Evolutionary conservation across 2,329 filamentous ascomycete species (phyloP).

Genomic region (Fusarium cicatricum): DNA sequence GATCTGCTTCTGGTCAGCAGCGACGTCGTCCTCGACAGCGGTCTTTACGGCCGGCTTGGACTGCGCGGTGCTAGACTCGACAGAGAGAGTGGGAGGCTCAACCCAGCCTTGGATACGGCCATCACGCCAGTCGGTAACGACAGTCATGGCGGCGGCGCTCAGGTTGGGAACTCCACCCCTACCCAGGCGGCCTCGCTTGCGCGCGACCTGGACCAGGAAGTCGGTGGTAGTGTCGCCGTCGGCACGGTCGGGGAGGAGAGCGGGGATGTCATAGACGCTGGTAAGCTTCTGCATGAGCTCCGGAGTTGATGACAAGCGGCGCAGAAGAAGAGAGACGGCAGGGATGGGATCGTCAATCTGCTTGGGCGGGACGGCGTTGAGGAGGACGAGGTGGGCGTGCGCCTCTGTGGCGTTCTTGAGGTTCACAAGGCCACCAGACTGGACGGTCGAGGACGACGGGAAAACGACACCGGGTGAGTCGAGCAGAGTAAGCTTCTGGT

Average conservation of each 20-base stretch:
- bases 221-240: conserved; percentile 84
- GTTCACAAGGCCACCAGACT: conserved; percentile 53
- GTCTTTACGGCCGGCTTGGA: conserved; percentile 49
- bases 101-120: conserved; percentile 94
- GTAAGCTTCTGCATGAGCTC: conserved; percentile 82
- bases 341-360: conserved; percentile 93
- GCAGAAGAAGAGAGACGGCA: conserved; percentile 84
- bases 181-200: conserved; percentile 88
- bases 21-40: conserved; percentile 54
- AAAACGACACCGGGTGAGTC: conserved; percentile 97
- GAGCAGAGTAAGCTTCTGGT: conserved; percentile 91
- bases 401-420: conserved; percentile 73
- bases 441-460: conserved; percentile 66
- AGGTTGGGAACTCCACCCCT: conserved; percentile 92
- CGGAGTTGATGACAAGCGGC: conserved; percentile 76
- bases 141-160: conserved; percentile 85
- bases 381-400: conserved; percentile 83
- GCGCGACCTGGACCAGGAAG: conserved; percentile 93
- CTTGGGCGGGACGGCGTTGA: conserved; percentile 92
- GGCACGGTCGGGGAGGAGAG: conserved; percentile 72
- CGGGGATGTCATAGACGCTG: conserved; percentile 83
- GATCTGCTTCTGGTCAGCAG: conserved; percentile 81
- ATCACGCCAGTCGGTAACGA: conserved; percentile 96
- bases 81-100: conserved; percentile 74
- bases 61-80: conserved; percentile 50